Percentiles rank a stretch among this genome's conserved stretches.
These are phyloP conservation scores for Boletus mariae DNA, from an alignment of 1,284 basidiomycete species.

Conservation along the genomic window DNA sequence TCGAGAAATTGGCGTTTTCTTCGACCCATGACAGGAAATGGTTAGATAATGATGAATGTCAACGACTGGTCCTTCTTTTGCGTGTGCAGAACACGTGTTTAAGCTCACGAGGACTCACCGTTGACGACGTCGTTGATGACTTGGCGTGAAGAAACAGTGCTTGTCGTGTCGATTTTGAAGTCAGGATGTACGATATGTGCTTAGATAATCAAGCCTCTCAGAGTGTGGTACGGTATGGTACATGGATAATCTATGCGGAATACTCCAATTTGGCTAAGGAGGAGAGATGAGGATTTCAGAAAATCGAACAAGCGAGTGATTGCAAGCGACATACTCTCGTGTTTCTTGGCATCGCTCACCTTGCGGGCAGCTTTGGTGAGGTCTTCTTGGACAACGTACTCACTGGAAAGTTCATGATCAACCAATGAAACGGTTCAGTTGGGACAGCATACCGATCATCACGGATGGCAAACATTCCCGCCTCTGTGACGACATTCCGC, in stretches of 20 bases:
- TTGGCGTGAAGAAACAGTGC: background rate
- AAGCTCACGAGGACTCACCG: constrained; percentile 15
- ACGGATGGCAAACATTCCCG: constrained; percentile 98
- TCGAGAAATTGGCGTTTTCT: constrained; percentile 78
- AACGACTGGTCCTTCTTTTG: constrained; percentile 9
- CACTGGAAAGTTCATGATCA: constrained; percentile 43
- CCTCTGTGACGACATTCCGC: constrained; percentile 96
- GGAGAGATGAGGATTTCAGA: constrained; percentile 5
- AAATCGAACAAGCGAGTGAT: background rate
- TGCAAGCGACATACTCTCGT: constrained; percentile 66
- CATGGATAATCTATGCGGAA: constrained; percentile 35
- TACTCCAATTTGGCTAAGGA: constrained; percentile 59
- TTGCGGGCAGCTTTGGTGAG: constrained; percentile 98
- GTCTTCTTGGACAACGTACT: constrained; percentile 92
- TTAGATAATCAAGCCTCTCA: constrained; percentile 18
- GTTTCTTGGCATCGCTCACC: constrained; percentile 93
- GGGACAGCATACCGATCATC: constrained; percentile 72
- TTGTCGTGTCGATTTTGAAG: background rate
- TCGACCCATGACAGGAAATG: constrained; percentile 61
- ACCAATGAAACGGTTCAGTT: background rate
- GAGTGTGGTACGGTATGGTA: constrained; percentile 3
- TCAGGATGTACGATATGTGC: background rate
- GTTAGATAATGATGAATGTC: constrained; percentile 2
- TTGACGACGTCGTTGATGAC: background rate
- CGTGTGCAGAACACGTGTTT: constrained; percentile 1